Evolutionary conservation across 805 yeast genomes (phyloP).

Genomic region (Candida xyloterini): DNA sequence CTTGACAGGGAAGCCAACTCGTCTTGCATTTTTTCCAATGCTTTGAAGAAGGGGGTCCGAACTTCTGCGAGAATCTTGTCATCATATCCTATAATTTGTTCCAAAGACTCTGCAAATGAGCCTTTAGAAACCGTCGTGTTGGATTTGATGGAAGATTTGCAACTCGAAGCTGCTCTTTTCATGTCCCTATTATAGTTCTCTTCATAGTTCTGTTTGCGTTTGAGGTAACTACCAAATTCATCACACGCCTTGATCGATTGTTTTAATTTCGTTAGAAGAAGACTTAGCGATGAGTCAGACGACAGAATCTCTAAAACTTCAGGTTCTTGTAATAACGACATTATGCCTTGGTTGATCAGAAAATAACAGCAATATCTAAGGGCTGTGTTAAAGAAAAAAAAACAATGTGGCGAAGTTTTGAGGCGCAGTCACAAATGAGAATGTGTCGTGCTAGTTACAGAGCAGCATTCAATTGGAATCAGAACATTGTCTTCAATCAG

Average conservation of each 20-base stretch:
- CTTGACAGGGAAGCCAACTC: conserved; percentile 71
- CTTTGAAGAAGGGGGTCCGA: conserved; percentile 71
- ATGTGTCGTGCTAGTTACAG: not conserved
- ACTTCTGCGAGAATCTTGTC: conserved; percentile 67
- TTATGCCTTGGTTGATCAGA: conserved; percentile 18
- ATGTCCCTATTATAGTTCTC: conserved; percentile 75
- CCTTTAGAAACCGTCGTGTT: conserved; percentile 39
- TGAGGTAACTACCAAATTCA: conserved; percentile 76
- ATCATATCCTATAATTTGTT: conserved; percentile 69
- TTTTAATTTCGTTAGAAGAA: conserved; percentile 69
- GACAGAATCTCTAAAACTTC: conserved; percentile 50
- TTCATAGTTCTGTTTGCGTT: conserved; percentile 74
- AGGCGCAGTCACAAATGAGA: conserved; percentile 1
- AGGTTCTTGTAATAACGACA: conserved; percentile 45
- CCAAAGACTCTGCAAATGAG: conserved; percentile 64
- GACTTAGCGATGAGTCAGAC: conserved; percentile 75
- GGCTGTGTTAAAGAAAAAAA: conserved; percentile 4
- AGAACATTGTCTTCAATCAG: not conserved
- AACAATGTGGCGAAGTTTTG: not conserved
- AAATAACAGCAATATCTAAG: conserved; percentile 9
- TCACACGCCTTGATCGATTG: conserved; percentile 79
- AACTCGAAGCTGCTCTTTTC: conserved; percentile 61
- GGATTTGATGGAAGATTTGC: conserved; percentile 27
- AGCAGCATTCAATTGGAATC: not conserved
- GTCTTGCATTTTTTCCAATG: conserved; percentile 80